Conservation (phyloP, 257 asterid genomes). For the Misopates orontium region DNA sequence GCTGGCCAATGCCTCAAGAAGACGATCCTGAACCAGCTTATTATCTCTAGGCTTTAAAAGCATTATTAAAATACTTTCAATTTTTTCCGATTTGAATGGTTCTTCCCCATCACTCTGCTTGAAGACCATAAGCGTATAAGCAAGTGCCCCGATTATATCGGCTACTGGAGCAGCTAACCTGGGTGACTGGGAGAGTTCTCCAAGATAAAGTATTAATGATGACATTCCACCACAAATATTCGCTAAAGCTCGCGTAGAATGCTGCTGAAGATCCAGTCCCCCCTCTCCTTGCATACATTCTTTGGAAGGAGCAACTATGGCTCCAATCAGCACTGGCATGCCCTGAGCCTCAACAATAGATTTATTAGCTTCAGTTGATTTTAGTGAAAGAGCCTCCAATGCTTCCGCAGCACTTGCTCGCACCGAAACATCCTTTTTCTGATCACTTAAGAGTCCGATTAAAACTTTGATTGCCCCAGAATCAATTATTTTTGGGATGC, state of each 20-base stretch:
- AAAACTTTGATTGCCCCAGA: constrained; percentile 69
- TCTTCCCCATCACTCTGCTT: constrained; percentile 48
- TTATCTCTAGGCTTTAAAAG: constrained; percentile 88
- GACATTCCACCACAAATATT: constrained; percentile 76
- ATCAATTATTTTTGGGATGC: constrained; percentile 62
- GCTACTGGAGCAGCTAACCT: constrained; percentile 82
- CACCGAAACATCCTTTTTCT: constrained; percentile 67
- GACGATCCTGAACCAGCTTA: constrained; percentile 76
- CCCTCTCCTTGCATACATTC: constrained; percentile 82
- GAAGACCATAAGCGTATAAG: constrained; percentile 75
- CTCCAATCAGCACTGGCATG: constrained; percentile 65
- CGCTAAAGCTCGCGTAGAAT: constrained; percentile 66
- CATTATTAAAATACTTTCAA: constrained; percentile 58
- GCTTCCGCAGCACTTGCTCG: constrained; percentile 94
- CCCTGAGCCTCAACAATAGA: constrained; percentile 65
- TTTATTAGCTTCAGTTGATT: constrained; percentile 63
- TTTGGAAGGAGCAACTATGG: constrained; percentile 79
- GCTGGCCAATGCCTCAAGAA: constrained; percentile 85
- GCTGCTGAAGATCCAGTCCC: constrained; percentile 70
- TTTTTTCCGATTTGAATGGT: constrained; percentile 46
- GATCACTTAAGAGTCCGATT: constrained; percentile 56
- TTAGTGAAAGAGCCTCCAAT: constrained; percentile 63
- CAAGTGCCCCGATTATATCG: constrained; percentile 89
- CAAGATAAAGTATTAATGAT: constrained; percentile 61
- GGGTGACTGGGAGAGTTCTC: constrained; percentile 85